phyloP scores from a whole-genome alignment of 805 yeast species.

The Metschnikowia borealis region DNA sequence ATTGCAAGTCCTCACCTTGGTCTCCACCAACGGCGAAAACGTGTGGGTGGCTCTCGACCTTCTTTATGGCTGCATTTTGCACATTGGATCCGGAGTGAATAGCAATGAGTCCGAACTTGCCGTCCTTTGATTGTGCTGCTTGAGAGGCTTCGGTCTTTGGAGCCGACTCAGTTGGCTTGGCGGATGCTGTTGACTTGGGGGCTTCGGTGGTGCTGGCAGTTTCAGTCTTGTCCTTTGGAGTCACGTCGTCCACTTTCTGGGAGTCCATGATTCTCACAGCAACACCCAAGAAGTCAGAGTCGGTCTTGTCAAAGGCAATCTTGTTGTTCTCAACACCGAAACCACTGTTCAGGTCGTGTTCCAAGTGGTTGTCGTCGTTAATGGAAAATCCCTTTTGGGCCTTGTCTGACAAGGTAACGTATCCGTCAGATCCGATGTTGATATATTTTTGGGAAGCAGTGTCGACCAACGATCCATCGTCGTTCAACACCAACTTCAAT shows the following conservation, averaged over 20 bases:
- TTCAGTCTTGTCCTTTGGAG: conserved; percentile 20
- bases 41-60: too few species aligned
- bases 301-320: conserved; percentile 30
- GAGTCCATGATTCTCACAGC: background rate
- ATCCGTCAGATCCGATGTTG: conserved; percentile 3
- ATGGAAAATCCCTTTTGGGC: conserved; percentile 3
- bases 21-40: background rate
- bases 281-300: background rate
- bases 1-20: conserved; percentile 4
- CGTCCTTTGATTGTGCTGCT: background rate
- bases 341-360: conserved; percentile 2
- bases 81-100: too few species aligned
- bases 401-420: conserved; percentile 7
- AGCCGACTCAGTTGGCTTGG: background rate
- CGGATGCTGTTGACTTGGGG: background rate
- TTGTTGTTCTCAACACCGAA: conserved; percentile 18
- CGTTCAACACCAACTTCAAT: background rate
- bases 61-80: too few species aligned
- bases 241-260: background rate
- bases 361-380: conserved; percentile 8
- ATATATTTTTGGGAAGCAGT: conserved; percentile 5
- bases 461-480: background rate
- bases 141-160: background rate
- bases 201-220: background rate
- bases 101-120: too few species aligned